Conservation (phyloP, 129 eudicot species). For the Tanacetum coccineum region DNA sequence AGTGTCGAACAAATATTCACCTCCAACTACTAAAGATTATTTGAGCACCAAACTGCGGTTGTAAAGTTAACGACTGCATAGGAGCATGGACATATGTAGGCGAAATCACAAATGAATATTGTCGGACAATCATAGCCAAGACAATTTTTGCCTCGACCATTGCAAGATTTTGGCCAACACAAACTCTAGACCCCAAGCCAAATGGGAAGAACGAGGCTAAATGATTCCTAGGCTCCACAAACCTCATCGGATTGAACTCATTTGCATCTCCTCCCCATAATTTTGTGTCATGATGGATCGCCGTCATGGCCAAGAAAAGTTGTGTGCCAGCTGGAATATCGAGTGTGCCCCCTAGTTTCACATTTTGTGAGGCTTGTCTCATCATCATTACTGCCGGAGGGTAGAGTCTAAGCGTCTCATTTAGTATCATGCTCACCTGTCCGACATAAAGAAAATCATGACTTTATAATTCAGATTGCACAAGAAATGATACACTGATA, state of each 20-base stretch:
- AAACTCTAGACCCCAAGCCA: constrained; percentile 44
- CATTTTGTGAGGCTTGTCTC: constrained; percentile 26
- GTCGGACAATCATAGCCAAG: constrained; percentile 37
- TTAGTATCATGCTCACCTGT: constrained; percentile 39
- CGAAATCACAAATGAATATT: constrained; percentile 32
- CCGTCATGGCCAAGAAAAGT: constrained; percentile 28
- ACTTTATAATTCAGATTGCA: not conserved
- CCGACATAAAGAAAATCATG: not conserved
- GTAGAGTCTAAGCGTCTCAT: constrained; percentile 47
- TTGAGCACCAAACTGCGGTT: constrained; percentile 42
- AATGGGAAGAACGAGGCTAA: constrained; percentile 44
- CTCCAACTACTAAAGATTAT: constrained; percentile 22
- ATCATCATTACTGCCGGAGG: constrained; percentile 31
- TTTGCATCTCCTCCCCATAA: constrained; percentile 51
- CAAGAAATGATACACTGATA: not conserved
- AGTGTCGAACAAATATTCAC: not conserved
- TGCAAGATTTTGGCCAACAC: constrained; percentile 45
- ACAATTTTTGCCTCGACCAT: constrained; percentile 39
- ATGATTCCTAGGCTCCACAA: constrained; percentile 39
- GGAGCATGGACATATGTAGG: constrained; percentile 47
- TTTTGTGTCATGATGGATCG: constrained; percentile 36
- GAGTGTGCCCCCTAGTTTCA: constrained; percentile 27
- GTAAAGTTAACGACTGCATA: constrained; percentile 29
- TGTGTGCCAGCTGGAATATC: constrained; percentile 30
- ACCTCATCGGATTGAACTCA: constrained; percentile 45